phyloP scores from a whole-genome alignment of 2,329 filamentous ascomycete genomes.

The Penicillium sp. region DNA sequence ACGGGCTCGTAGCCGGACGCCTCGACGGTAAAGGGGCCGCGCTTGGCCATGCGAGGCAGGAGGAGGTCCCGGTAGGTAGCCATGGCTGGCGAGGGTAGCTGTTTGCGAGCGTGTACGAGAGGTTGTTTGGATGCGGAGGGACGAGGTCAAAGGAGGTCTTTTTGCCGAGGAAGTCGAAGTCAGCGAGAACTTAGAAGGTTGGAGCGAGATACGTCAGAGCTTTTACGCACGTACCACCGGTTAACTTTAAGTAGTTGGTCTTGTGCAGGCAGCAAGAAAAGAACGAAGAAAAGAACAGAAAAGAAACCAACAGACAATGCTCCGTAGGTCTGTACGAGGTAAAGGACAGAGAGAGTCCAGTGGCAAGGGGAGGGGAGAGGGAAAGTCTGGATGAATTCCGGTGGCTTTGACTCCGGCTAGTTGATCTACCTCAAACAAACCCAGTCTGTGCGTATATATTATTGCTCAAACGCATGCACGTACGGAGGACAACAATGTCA shows the following conservation, averaged over 20 bases:
- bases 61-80: conserved; percentile 21
- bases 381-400: background rate
- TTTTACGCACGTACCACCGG: background rate
- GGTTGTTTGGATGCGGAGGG: too few species aligned
- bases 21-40: conserved; percentile 72
- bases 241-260: background rate
- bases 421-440: background rate
- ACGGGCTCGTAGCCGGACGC: conserved; percentile 63
- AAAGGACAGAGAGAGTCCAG: background rate
- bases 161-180: background rate
- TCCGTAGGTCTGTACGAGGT: background rate
- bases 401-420: background rate
- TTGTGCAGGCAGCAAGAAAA: background rate
- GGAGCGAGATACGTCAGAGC: background rate
- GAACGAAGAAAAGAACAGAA: background rate
- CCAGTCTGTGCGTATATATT: too few species aligned
- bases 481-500: too few species aligned
- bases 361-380: background rate
- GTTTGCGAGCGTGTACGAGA: background rate
- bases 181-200: background rate
- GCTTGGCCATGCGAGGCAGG: conserved; percentile 56
- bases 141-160: background rate
- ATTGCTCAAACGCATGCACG: too few species aligned
- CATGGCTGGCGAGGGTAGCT: background rate
- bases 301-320: too few species aligned